These are phyloP conservation scores for Astragalus membranaceus DNA, from an alignment of 306 rosid species.

Conservation along the genomic window DNA sequence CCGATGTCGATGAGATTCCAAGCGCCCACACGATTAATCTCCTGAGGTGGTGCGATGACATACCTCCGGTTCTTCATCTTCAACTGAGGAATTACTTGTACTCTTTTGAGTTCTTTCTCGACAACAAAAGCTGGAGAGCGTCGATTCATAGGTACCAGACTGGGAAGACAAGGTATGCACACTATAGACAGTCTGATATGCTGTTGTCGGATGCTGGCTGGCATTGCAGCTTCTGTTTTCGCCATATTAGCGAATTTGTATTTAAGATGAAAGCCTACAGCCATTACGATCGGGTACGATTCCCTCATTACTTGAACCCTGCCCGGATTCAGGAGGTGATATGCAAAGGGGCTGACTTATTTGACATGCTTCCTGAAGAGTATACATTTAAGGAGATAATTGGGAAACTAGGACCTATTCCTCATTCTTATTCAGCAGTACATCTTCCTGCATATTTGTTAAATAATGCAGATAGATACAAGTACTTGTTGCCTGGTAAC, in stretches of 20 bases:
- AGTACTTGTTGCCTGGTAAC: slow-evolving; percentile 73
- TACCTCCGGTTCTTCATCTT: slow-evolving; percentile 70
- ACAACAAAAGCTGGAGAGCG: slow-evolving; percentile 83
- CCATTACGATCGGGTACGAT: slow-evolving; percentile 71
- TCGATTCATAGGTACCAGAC: slow-evolving; percentile 61
- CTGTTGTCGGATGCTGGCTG: slow-evolving; percentile 74
- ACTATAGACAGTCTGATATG: slow-evolving; percentile 55
- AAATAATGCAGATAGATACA: slow-evolving; percentile 64
- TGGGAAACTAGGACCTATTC: slow-evolving; percentile 86
- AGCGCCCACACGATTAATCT: slow-evolving; percentile 86
- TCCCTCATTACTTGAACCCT: slow-evolving; percentile 61
- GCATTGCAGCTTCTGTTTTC: slow-evolving; percentile 96
- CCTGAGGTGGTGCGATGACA: slow-evolving; percentile 80
- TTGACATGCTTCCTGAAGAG: slow-evolving; percentile 94
- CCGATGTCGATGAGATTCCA: slow-evolving; percentile 94
- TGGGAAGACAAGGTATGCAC: slow-evolving; percentile 70
- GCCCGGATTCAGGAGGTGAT: slow-evolving; percentile 68
- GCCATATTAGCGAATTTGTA: slow-evolving; percentile 59
- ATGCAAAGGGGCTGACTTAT: slow-evolving; percentile 72
- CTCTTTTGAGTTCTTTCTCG: slow-evolving; percentile 68
- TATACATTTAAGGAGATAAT: slow-evolving; percentile 80
- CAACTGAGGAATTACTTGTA: slow-evolving; percentile 70
- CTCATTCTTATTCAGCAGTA: slow-evolving; percentile 81
- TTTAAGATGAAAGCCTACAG: slow-evolving; percentile 95
- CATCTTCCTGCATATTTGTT: slow-evolving; percentile 76